Evolutionary conservation across 2,329 filamentous ascomycete genomes (phyloP), one percentile per base, ranked within the genome.

Genomic region (Xylaria sp.): DNA sequence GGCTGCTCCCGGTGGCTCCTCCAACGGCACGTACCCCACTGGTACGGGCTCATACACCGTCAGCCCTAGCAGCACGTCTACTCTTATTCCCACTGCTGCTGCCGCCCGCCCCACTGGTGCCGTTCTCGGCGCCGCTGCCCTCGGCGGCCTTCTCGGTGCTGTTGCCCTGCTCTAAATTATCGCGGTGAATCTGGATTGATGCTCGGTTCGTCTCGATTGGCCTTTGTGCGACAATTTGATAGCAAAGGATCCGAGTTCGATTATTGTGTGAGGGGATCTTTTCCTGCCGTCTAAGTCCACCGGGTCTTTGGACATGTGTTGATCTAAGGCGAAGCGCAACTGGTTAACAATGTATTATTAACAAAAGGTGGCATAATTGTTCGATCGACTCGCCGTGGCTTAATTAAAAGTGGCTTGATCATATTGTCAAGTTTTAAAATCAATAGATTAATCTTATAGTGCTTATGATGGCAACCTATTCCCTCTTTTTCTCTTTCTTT

Each of bases 61-160:
- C 18, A 51, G 13, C 23, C 23, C 66, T n/a, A 64, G 55, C 13
- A 18, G 20, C 41, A 48, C 51, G 3, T 39, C 33, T 7, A 46
- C 65, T 33, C 33, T 28, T 1, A 20, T 64, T 18, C 57, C 54
- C 43, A 62, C 48, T n/a, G 67, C 52, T 12, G 67, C 52, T 20
- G 67, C 67, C 25, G 57, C 46, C 15, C 31, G 67, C 6, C 67
- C 62, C 10, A 62, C 62, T 2, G 63, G 67, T 41, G 52, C 31
- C 10, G 20, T 66, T 31, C 15, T 41, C 5, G 62, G 66, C 9
- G 66, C 41, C 1, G 62, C 57, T 10, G 66, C 56, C 18, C 2
- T 65, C 6, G 66, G 31, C 15, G 66, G 61, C 15, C 39, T 68
- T 33, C 51, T 65, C 6, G 62, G 49, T 52, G 66, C 39, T 15